A percentile compares a stretch with the other conserved stretches of the same genome.
These are phyloP conservation scores for Pseudogymnoascus sp. DNA, from an alignment of 2,329 filamentous ascomycete genomes.

Conservation along the genomic window DNA sequence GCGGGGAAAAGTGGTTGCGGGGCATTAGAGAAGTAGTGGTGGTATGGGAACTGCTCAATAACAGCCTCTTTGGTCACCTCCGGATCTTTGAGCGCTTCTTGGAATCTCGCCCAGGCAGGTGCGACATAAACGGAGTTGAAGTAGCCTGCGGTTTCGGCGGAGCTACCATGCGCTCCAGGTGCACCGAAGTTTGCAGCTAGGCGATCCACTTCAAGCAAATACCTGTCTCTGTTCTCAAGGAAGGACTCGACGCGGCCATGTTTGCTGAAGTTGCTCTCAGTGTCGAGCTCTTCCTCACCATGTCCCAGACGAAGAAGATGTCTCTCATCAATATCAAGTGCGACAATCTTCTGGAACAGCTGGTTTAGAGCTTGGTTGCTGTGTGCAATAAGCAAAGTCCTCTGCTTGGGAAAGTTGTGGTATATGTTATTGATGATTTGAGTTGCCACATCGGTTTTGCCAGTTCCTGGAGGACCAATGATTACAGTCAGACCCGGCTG, in stretches of 20 bases:
- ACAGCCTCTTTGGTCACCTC: slow-evolving; percentile 54
- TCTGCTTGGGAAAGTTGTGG: slow-evolving; percentile 90
- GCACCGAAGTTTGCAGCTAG: slow-evolving; percentile 78
- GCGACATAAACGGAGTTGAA: slow-evolving; percentile 89
- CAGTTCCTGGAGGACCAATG: slow-evolving; percentile 90
- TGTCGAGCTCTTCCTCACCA: slow-evolving; percentile 88
- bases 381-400: slow-evolving; percentile 86
- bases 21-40: slow-evolving; percentile 76
- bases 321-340: slow-evolving; percentile 88
- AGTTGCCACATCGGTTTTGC: slow-evolving; percentile 97
- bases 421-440: slow-evolving; percentile 99
- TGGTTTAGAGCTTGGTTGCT: slow-evolving; percentile 98
- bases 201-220: slow-evolving; percentile 76
- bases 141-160: slow-evolving; percentile 93
- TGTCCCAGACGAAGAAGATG: slow-evolving; percentile 89
- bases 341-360: slow-evolving; percentile 95
- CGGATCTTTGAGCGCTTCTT: slow-evolving; percentile 52
- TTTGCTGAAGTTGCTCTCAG: slow-evolving; percentile 84
- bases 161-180: slow-evolving; percentile 89
- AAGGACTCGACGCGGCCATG: slow-evolving; percentile 82
- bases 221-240: slow-evolving; percentile 72
- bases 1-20: slow-evolving; percentile 76
- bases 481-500: slow-evolving; percentile 92
- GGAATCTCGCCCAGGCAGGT: slow-evolving; percentile 83
- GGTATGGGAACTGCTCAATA: slow-evolving; percentile 74